Base-by-base conservation (phyloP, 495 filamentous ascomycete species). In the Penicillium lividum region DNA sequence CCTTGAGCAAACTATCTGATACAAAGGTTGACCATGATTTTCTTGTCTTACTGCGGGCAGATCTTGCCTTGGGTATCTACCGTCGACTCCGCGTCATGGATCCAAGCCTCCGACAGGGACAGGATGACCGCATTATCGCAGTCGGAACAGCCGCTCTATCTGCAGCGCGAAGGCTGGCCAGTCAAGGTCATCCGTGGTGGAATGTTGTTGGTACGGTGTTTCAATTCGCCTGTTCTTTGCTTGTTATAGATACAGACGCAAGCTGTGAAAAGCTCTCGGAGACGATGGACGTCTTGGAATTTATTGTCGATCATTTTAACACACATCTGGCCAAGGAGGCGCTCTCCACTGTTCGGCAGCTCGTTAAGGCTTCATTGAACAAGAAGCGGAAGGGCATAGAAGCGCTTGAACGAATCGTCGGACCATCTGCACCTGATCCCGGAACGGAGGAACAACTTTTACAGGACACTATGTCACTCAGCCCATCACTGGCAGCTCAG, bases 161-260 rank as follows among this genome's bases (percentile, higher is more conserved):
- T 13, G 71, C 68, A 9, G 73, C 72, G n/a, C 62, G 61, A 13
- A 65, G 61, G 9, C 55, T 78, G 22, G 59, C 58, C 0, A 60
- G 58, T 40, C 54, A 61, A 50, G 52, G 59, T 5, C 58, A 67
- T 53, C 72, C 74, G 5, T 80, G 77, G 77, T 78, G 75, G 72
- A 73, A 78, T 59, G 59, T 77, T 3, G 60, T 73, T 8, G 67
- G 74, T 16, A 70, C 70, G 4, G 65, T 74, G 4, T 80, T 81
- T 54, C 78, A 81, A 43, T 70, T 67, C 33, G 61, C 77, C 18
- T 78, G 76, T 57, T 59, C 77, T 15, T 66, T 80, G 9, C 61
- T 81, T 7, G 73, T 70, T 11, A 73, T 81, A 51, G 74, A 75
- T 36, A 74, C 66, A 10, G 44, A 59, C 2, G 58, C 68, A 7